These are phyloP conservation scores for Lentinula aciculospora DNA, from an alignment of 768 basidiomycete species.

Conservation along the genomic window DNA sequence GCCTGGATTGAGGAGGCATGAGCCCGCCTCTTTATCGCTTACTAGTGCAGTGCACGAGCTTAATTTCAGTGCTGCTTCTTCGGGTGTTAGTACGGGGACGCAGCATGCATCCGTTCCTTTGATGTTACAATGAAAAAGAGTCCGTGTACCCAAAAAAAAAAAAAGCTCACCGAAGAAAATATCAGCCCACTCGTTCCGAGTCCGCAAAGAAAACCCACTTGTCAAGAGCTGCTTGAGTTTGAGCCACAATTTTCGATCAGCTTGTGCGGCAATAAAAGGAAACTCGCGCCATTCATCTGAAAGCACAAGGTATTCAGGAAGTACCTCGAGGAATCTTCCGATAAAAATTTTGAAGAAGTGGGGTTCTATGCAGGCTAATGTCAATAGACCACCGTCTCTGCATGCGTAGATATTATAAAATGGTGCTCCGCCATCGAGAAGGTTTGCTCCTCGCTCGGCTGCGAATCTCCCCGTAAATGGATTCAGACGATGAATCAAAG, in stretches of 20 bases:
- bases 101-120: conserved; percentile 69
- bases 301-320: conserved; percentile 39
- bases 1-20: conserved; percentile 37
- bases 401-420: conserved; percentile 75
- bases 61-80: conserved; percentile 46
- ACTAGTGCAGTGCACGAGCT: conserved; percentile 20
- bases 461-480: conserved; percentile 24
- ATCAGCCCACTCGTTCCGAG: conserved; percentile 64
- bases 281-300: conserved; percentile 53
- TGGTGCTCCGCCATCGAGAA: conserved; percentile 73
- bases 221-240: conserved; percentile 50
- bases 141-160: background rate
- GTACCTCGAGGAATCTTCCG: conserved; percentile 40
- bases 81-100: conserved; percentile 59
- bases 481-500: conserved; percentile 41
- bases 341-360: conserved; percentile 65
- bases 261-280: conserved; percentile 29
- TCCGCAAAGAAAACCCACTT: conserved; percentile 53
- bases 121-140: background rate
- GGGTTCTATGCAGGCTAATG: conserved; percentile 71
- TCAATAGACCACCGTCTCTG: conserved; percentile 69
- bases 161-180: conserved; percentile 54
- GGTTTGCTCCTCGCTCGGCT: conserved; percentile 46
- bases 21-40: background rate
- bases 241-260: conserved; percentile 48